Conservation (phyloP, 2,329 filamentous ascomycete genomes). For the Cercospora sp. region DNA sequence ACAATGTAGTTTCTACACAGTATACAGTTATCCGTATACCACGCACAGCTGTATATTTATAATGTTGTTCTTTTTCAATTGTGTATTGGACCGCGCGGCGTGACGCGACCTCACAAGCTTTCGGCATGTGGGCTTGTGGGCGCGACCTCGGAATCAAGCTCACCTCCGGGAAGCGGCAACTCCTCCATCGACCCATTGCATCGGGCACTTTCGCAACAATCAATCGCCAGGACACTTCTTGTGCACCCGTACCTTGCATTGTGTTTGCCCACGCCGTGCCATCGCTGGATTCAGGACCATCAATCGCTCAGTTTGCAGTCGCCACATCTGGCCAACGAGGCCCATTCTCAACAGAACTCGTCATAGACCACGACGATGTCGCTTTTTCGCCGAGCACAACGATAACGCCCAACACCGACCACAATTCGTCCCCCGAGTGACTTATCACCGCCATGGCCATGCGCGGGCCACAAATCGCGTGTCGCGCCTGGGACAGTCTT, state of each 20-base stretch:
- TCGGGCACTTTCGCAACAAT: constrained; percentile 1
- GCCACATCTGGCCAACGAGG: neutral
- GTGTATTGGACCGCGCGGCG: neutral
- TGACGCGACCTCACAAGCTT: constrained; percentile 3
- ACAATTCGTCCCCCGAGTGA: neutral
- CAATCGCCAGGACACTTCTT: neutral
- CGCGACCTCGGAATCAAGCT: constrained; percentile 3
- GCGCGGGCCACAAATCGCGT: constrained; percentile 28
- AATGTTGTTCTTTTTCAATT: neutral
- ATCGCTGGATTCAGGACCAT: neutral
- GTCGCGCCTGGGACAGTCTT: constrained; percentile 37
- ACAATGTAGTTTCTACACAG: constrained; percentile 2
- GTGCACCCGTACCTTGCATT: neutral
- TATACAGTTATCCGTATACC: neutral
- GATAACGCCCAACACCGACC: constrained; percentile 5
- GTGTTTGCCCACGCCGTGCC: neutral
- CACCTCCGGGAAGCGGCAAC: neutral
- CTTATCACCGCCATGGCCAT: constrained; percentile 19
- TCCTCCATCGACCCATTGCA: neutral
- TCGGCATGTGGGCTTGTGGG: constrained; percentile 1
- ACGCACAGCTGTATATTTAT: neutral
- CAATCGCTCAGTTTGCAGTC: neutral
- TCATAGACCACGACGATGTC: constrained; percentile 20
- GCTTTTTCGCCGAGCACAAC: constrained; percentile 5
- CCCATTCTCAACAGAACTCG: constrained; percentile 13